Percentiles rank a stretch among this genome's conserved stretches.
These are phyloP conservation scores for Eragrostis curvula DNA, from an alignment of 176 grass and related monocot species.

Conservation along the genomic window DNA sequence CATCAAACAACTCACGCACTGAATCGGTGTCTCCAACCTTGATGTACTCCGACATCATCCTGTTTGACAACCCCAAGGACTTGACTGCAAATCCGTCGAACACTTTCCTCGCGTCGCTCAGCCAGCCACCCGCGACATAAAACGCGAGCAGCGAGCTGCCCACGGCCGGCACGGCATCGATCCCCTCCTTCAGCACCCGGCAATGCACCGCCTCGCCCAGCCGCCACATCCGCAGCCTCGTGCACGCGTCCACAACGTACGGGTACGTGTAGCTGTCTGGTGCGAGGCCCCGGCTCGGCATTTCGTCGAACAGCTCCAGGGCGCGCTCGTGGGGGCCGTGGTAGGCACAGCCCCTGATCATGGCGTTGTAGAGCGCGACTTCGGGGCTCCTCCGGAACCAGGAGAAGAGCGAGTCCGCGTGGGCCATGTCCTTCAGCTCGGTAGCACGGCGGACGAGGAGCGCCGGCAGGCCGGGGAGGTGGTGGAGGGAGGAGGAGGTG, in stretches of 20 bases:
- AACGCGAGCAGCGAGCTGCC: conserved; percentile 44
- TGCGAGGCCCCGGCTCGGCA: conserved; percentile 35
- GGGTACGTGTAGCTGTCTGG: conserved; percentile 58
- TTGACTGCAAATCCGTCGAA: conserved; percentile 37
- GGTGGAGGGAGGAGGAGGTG: conserved; percentile 37
- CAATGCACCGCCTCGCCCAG: conserved; percentile 37
- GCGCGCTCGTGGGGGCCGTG: conserved; percentile 35
- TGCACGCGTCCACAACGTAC: conserved; percentile 45
- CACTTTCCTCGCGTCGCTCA: conserved; percentile 29
- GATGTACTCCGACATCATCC: conserved; percentile 44
- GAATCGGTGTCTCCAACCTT: conserved; percentile 12
- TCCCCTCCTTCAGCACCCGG: conserved; percentile 41
- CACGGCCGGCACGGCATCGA: conserved; percentile 28
- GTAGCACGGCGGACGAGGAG: conserved; percentile 56
- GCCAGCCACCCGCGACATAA: conserved; percentile 36
- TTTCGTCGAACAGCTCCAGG: conserved; percentile 52
- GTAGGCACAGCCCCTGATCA: conserved; percentile 48
- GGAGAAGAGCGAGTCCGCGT: conserved; percentile 53
- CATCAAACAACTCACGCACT: conserved; percentile 43
- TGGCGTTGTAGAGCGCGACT: conserved; percentile 53
- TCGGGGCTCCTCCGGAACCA: background rate
- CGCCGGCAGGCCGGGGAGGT: conserved; percentile 19
- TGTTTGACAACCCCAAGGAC: conserved; percentile 37
- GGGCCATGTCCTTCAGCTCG: conserved; percentile 44
- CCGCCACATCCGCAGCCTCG: conserved; percentile 20